Base-by-base conservation (phyloP, 805 yeast species). In the Metschnikowia noctiluminum region DNA sequence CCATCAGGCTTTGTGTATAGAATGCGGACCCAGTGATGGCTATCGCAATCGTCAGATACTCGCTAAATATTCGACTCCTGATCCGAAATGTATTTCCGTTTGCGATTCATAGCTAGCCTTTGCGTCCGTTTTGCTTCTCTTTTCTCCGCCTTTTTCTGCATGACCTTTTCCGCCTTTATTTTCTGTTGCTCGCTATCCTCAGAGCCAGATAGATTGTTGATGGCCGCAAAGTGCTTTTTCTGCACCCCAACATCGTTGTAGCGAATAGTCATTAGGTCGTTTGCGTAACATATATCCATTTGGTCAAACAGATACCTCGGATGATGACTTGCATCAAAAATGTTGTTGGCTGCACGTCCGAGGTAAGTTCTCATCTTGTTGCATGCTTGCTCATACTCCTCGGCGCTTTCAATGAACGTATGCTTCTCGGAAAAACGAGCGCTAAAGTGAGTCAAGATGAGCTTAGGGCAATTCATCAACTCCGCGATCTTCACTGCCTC, bases 401-500 rank as follows among this genome's bases (percentile, higher is more conserved):
- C 59, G 15, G 55, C 51, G 40, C 58, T 58, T 6, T 58, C 52
- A 1, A 68, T 55, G 44, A 70, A 64, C 48, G 64, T 65, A 35
- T 64, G 67, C 35, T 64, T 63, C 48, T 66, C 70, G 7, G 75
- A 68, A 52, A 89, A 94, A 53, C 99, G 76, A 54, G 94, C 95
- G 49, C 96, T 87, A 69, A 94, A 91, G 69, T 94, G 99, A 0
- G 99, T 94, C 38, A 94, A 70, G 5, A 94, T 71, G 28, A 89
- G 66, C 54, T 84, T 80, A 30, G 76, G 72, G 26, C 91, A 89
- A 21, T 77, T 68, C 98, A 94, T 92, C 35, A 71, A 65, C 47
- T 78, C 72, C 0, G 88, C 81, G 2, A 90, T 82, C 13, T 70
- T 71, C 28, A 91, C 74, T 0, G 98, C 98, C 61, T 92, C 98